A percentile compares a stretch with the other conserved stretches of the same genome.
Conservation (phyloP, 2,329 filamentous ascomycete species). For the Colletotrichum siamense region DNA sequence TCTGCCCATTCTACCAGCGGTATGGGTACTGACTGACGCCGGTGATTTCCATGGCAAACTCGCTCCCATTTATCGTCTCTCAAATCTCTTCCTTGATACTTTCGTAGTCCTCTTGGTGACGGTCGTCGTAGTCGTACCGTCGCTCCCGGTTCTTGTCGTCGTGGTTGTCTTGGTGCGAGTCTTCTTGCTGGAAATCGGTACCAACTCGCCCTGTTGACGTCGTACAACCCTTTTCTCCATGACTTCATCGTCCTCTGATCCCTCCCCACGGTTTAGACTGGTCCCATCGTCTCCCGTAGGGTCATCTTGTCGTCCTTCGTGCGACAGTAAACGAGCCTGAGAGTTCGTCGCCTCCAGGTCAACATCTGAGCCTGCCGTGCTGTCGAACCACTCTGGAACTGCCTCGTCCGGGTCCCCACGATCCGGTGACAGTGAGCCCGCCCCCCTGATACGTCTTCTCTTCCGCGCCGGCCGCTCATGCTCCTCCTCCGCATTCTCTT, state of each 20-base stretch:
- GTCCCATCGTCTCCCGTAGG: too few species aligned
- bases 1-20: neutral
- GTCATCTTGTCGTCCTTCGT: neutral
- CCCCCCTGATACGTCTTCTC: too few species aligned
- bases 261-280: accelerated
- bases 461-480: neutral
- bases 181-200: neutral
- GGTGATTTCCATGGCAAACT: neutral
- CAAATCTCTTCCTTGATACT: neutral
- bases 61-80: neutral
- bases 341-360: too few species aligned
- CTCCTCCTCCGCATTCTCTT: neutral
- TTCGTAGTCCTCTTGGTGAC: neutral
- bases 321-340: neutral
- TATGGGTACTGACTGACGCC: neutral
- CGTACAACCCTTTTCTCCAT: accelerated
- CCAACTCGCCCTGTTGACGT: neutral
- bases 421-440: too few species aligned
- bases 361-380: too few species aligned
- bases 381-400: too few species aligned
- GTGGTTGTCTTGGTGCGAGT: neutral
- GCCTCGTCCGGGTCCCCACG: too few species aligned
- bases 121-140: too few species aligned
- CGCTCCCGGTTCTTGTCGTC: neutral
- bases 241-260: accelerated